Percentiles rank a stretch among this genome's conserved stretches.
Evolutionary conservation across 345 rosid genomes (phyloP).

Genomic region (Salix caprea): DNA sequence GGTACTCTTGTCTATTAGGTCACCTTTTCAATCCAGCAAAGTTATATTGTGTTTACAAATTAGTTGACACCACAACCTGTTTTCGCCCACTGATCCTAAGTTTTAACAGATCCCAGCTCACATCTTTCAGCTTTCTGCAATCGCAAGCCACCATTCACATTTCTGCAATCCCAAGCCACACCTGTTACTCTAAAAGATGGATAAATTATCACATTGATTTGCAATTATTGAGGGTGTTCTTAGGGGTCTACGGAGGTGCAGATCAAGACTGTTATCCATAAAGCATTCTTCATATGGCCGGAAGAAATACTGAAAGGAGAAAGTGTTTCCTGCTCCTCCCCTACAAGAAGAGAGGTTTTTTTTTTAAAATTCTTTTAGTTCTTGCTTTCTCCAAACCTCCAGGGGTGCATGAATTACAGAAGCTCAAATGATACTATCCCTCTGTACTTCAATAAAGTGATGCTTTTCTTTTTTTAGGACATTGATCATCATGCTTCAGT

Average conservation of each 20-base stretch:
- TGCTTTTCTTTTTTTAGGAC: background rate
- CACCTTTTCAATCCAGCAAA: background rate
- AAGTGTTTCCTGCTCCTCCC: background rate
- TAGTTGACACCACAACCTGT: background rate
- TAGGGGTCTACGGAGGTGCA: background rate
- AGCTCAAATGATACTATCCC: background rate
- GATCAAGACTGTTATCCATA: background rate
- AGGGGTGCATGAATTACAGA: background rate
- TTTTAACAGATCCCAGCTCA: background rate
- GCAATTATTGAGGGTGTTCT: background rate
- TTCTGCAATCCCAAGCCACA: background rate
- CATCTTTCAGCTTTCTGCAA: background rate
- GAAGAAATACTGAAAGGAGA: background rate
- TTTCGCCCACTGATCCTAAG: background rate
- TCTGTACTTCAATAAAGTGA: background rate
- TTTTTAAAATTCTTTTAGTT: background rate
- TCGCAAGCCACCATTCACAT: background rate
- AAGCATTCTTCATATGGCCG: background rate
- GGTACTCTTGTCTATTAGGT: background rate
- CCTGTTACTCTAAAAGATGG: background rate
- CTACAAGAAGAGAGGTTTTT: background rate
- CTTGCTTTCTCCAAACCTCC: background rate
- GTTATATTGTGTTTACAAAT: background rate
- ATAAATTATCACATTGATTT: background rate
- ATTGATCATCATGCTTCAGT: background rate